Evolutionary conservation across 192 early-diverging fungal genomes (phyloP).

Genomic region (Podila minutissima): DNA sequence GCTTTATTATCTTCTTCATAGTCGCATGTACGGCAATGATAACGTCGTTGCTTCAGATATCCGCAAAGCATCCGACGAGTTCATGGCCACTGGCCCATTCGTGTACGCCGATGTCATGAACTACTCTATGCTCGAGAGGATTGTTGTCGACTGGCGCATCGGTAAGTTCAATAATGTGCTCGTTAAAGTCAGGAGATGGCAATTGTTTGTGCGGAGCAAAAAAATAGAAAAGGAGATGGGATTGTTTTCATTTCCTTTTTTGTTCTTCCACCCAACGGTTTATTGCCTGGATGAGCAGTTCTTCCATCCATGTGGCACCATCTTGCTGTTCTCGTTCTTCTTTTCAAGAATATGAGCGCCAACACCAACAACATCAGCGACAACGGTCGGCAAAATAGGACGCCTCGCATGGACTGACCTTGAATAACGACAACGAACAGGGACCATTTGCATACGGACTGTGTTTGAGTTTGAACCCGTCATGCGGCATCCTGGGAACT

Average conservation of each 20-base stretch:
- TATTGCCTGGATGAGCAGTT: background rate
- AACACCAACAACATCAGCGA: too few species aligned
- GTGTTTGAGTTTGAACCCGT: too few species aligned
- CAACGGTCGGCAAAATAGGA: too few species aligned
- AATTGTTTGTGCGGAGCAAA: background rate
- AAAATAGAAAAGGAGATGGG: background rate
- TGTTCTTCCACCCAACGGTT: background rate
- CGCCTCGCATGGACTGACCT: too few species aligned
- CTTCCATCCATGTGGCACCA: background rate
- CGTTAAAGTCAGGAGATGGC: conserved; percentile 5
- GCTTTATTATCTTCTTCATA: background rate
- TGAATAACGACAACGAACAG: too few species aligned
- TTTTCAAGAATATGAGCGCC: background rate
- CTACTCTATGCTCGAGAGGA: conserved; percentile 68
- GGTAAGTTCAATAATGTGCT: conserved; percentile 19
- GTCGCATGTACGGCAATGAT: conserved; percentile 63
- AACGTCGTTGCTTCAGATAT: conserved; percentile 75
- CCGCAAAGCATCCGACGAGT: conserved; percentile 64
- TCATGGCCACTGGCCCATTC: conserved; percentile 63
- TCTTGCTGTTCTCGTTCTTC: background rate
- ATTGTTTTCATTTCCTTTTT: background rate
- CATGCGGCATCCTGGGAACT: conserved; percentile 11
- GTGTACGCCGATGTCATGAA: conserved; percentile 75
- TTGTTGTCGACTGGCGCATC: conserved; percentile 71
- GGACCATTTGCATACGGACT: too few species aligned